Evolutionary conservation across 1,139 yeast genomes (phyloP).

Genomic region (Pneumocystis sp.): DNA sequence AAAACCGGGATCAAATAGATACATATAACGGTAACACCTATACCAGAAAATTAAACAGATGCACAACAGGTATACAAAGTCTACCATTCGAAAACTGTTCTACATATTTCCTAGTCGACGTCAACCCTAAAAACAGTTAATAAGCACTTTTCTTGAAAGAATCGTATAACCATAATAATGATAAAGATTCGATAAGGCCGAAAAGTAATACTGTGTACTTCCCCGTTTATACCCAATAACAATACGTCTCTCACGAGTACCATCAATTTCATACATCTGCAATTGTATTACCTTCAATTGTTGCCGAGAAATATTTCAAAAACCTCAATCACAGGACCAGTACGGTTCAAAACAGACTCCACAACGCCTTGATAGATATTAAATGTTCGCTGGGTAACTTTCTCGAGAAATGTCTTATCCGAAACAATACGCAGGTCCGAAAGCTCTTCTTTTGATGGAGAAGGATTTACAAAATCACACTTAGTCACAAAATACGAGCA

Average conservation of each 20-base stretch:
- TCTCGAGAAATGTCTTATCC: constrained; percentile 63
- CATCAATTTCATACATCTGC: constrained; percentile 57
- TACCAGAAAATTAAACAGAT: constrained; percentile 31
- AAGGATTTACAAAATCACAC: constrained; percentile 41
- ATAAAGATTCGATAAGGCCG: constrained; percentile 76
- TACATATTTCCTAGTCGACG: constrained; percentile 77
- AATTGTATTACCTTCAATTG: too few relatives aligned
- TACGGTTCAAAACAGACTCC: constrained; percentile 51
- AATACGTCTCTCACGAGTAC: constrained; percentile 65
- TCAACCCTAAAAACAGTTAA: constrained; percentile 33
- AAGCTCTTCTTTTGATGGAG: constrained; percentile 20
- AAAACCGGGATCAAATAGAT: not conserved
- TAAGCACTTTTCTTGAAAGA: not conserved
- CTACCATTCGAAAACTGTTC: constrained; percentile 88
- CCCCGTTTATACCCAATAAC: constrained; percentile 79
- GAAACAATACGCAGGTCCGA: constrained; percentile 49
- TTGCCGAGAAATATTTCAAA: not conserved
- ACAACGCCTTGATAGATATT: constrained; percentile 59
- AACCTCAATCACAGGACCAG: constrained; percentile 78
- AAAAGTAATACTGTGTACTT: constrained; percentile 72
- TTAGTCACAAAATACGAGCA: constrained; percentile 79
- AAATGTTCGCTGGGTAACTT: constrained; percentile 70
- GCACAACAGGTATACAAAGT: constrained; percentile 63
- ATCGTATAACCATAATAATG: constrained; percentile 43
- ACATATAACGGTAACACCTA: not conserved